Evolutionary conservation across 2,329 filamentous ascomycete species (phyloP).

Genomic region (Epichloe hybrida): DNA sequence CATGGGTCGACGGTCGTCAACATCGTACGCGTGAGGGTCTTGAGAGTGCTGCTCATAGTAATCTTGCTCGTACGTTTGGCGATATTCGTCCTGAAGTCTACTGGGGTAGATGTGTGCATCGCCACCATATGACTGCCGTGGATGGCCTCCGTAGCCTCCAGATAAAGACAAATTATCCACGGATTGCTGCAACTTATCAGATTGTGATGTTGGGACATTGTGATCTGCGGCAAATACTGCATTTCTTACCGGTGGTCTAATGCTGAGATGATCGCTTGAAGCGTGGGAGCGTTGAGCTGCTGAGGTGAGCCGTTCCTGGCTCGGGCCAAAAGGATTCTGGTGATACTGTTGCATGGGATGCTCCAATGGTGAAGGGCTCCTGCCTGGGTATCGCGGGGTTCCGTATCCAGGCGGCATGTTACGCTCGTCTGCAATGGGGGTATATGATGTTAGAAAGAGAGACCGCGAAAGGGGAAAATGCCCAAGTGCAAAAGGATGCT

Average conservation of each 20-base stretch:
- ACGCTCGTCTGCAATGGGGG: not conserved
- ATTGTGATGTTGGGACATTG: not conserved
- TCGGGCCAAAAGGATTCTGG: slow-evolving; percentile 10
- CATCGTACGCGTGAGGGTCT: slow-evolving; percentile 45
- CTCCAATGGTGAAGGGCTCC: not conserved
- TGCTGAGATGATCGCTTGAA: slow-evolving; percentile 61
- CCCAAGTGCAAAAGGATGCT: not conserved
- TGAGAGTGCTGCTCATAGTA: slow-evolving; percentile 34
- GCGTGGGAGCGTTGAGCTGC: slow-evolving; percentile 31
- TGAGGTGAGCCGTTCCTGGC: slow-evolving; percentile 24
- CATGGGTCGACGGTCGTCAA: slow-evolving; percentile 65
- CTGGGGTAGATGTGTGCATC: slow-evolving; percentile 39
- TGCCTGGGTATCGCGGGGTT: not conserved
- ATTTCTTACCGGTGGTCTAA: slow-evolving; percentile 56
- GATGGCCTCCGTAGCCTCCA: slow-evolving; percentile 31
- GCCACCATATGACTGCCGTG: slow-evolving; percentile 31
- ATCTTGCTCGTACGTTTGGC: slow-evolving; percentile 28
- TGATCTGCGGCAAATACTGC: slow-evolving; percentile 18
- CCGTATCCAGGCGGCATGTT: not conserved
- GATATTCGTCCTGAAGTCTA: slow-evolving; percentile 46
- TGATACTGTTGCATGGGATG: slow-evolving; percentile 3
- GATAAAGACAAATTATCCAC: slow-evolving; percentile 30
- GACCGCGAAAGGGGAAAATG: not conserved
- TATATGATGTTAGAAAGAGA: not conserved
- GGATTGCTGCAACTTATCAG: slow-evolving; percentile 29